phyloP scores from a whole-genome alignment of 331 rosid species.

The Malus hybrid region DNA sequence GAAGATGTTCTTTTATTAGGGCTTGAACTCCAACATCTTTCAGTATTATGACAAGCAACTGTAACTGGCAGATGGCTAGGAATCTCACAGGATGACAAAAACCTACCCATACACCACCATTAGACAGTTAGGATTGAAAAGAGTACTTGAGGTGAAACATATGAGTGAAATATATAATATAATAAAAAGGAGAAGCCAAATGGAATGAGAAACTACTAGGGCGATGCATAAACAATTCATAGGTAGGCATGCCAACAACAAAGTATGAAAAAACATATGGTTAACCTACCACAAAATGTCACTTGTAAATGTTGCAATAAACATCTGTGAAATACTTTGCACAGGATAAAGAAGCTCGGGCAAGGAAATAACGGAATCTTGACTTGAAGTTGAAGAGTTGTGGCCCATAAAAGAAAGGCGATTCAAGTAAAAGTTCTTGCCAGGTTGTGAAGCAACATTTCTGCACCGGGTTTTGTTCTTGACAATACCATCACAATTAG shows the following conservation, averaged over 20 bases:
- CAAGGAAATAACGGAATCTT: slow-evolving; percentile 37
- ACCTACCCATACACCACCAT: slow-evolving; percentile 39
- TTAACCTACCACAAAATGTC: slow-evolving; percentile 56
- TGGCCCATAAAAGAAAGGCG: slow-evolving; percentile 35
- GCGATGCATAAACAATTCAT: not conserved
- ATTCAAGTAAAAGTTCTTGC: slow-evolving; percentile 59
- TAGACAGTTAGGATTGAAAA: slow-evolving; percentile 12
- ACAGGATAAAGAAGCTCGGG: slow-evolving; percentile 66
- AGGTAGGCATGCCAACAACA: slow-evolving; percentile 2
- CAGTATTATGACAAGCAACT: slow-evolving; percentile 60
- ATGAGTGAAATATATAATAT: not conserved
- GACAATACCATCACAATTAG: slow-evolving; percentile 17
- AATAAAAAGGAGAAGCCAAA: not conserved
- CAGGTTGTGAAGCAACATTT: slow-evolving; percentile 36
- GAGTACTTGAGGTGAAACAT: not conserved
- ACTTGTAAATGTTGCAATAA: slow-evolving; percentile 71
- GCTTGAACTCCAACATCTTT: slow-evolving; percentile 68
- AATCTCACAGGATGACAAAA: slow-evolving; percentile 58
- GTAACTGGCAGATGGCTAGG: slow-evolving; percentile 64
- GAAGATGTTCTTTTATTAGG: slow-evolving; percentile 44
- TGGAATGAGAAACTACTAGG: not conserved
- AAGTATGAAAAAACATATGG: slow-evolving; percentile 6
- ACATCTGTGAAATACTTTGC: slow-evolving; percentile 50
- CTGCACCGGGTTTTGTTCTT: slow-evolving; percentile 1
- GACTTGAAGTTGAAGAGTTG: slow-evolving; percentile 18